A percentile compares a stretch with the other conserved stretches of the same genome.
Conservation (phyloP, 1,139 yeast species). For the Scheffersomyces illinoinensis region DNA sequence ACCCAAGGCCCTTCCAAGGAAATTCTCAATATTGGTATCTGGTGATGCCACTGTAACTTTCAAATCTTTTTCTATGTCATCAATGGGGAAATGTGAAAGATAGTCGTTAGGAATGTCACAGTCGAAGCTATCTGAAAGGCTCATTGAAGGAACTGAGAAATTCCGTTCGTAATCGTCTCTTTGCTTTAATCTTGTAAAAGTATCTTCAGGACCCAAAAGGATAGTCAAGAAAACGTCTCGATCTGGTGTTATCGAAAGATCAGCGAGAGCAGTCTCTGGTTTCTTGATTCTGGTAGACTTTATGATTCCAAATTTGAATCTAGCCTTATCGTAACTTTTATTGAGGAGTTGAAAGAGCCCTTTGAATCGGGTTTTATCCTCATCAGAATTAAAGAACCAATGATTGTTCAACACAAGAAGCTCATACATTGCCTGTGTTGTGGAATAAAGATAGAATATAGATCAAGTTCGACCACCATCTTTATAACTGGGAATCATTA, state of each 20-base stretch:
- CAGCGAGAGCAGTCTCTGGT: conserved; percentile 25
- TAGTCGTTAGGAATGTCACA: conserved; percentile 32
- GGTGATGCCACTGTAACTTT: conserved; percentile 18
- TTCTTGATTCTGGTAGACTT: conserved; percentile 41
- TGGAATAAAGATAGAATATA: neutral
- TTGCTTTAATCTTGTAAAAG: conserved; percentile 13
- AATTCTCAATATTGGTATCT: conserved; percentile 18
- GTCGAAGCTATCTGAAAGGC: conserved; percentile 19
- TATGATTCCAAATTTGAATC: conserved; percentile 44
- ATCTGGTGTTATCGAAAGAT: conserved; percentile 26
- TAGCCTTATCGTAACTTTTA: conserved; percentile 49
- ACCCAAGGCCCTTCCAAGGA: conserved; percentile 35
- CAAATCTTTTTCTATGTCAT: conserved; percentile 10
- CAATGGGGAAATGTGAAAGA: conserved; percentile 13
- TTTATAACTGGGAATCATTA: neutral
- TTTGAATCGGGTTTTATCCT: conserved; percentile 11
- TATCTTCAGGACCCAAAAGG: conserved; percentile 28
- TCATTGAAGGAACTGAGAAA: conserved; percentile 18
- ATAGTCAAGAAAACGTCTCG: conserved; percentile 23
- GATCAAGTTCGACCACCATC: neutral
- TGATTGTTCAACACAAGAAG: conserved; percentile 22
- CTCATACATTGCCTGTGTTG: conserved; percentile 12
- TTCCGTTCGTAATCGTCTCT: conserved; percentile 19
- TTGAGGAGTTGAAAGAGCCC: conserved; percentile 34
- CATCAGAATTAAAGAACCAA: conserved; percentile 21